Evolutionary conservation across 345 rosid genomes (phyloP).

Genomic region (Orychophragmus violaceus): DNA sequence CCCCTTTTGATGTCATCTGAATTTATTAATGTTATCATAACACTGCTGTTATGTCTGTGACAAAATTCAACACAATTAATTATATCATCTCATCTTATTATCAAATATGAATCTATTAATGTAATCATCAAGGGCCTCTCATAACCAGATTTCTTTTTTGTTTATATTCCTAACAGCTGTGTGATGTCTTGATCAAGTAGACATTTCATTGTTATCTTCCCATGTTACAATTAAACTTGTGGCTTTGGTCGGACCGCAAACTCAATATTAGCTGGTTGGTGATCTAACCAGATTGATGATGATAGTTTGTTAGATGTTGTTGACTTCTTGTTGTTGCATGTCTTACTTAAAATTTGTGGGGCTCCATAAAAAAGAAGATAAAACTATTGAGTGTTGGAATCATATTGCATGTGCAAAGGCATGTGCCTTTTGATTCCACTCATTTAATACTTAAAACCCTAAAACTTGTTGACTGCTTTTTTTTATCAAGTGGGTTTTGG

Average conservation of each 20-base stretch:
- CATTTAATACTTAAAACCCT: slow-evolving; percentile 5
- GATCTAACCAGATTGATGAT: background rate
- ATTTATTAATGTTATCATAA: slow-evolving; percentile 7
- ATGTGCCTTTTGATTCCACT: slow-evolving; percentile 24
- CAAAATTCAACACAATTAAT: background rate
- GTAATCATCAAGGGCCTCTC: background rate
- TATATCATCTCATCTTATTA: background rate
- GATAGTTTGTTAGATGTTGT: slow-evolving; percentile 7
- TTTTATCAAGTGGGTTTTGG: background rate
- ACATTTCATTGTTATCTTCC: background rate
- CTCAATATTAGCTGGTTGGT: slow-evolving; percentile 28
- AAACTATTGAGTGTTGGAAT: slow-evolving; percentile 1
- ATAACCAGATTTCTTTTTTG: background rate
- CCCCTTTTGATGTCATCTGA: slow-evolving; percentile 21
- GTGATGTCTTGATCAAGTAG: slow-evolving; percentile 6
- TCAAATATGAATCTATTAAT: background rate
- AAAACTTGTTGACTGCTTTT: slow-evolving; percentile 22
- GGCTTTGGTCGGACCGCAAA: slow-evolving; percentile 21
- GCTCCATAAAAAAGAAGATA: slow-evolving; percentile 3
- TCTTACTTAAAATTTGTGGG: slow-evolving; percentile 22
- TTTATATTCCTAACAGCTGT: background rate
- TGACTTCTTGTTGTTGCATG: slow-evolving; percentile 28
- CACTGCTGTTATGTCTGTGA: background rate
- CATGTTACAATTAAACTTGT: background rate
- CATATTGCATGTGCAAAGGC: slow-evolving; percentile 33